Evolutionary conservation across 768 basidiomycete genomes (phyloP).

Genomic region (Solioccasus polychromus): DNA sequence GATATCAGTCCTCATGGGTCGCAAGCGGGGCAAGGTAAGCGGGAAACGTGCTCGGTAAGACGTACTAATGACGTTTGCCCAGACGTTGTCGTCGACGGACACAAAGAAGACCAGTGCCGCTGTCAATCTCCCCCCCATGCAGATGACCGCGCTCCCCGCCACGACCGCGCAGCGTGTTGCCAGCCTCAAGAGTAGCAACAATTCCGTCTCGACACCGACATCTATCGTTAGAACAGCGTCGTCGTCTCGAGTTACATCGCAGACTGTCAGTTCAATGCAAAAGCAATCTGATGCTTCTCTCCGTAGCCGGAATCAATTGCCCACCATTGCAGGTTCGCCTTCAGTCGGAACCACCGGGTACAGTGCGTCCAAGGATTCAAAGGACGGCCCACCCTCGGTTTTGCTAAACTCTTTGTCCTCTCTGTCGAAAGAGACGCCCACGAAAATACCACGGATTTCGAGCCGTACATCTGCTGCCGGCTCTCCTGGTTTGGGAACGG

Average conservation of each 20-base stretch:
- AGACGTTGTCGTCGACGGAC: constrained; percentile 85
- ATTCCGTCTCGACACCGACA: constrained; percentile 42
- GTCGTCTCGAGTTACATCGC: constrained; percentile 69
- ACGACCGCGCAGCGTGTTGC: constrained; percentile 84
- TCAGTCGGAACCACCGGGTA: constrained; percentile 69
- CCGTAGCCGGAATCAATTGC: constrained; percentile 71
- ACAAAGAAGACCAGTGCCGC: constrained; percentile 70
- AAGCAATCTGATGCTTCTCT: constrained; percentile 83
- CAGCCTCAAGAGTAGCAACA: constrained; percentile 60
- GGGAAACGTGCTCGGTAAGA: constrained; percentile 2
- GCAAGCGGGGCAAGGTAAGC: constrained; percentile 88
- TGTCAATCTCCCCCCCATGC: constrained; percentile 83
- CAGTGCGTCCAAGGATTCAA: constrained; percentile 50
- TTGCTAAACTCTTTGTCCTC: constrained; percentile 49
- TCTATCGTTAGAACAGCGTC: constrained; percentile 43
- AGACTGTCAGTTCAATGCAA: constrained; percentile 83
- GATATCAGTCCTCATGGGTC: constrained; percentile 82
- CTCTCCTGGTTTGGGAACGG: constrained; percentile 67
- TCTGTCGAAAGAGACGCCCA: constrained; percentile 79
- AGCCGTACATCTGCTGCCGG: constrained; percentile 73
- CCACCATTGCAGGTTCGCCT: constrained; percentile 92
- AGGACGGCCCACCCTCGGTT: constrained; percentile 55
- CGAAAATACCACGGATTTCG: constrained; percentile 92
- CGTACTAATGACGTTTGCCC: constrained; percentile 13
- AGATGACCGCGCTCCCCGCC: constrained; percentile 80